Percentiles rank a stretch among this genome's conserved stretches.
These are phyloP conservation scores for Yamadazyma sp. DNA, from an alignment of 1,139 yeast species.

Conservation along the genomic window DNA sequence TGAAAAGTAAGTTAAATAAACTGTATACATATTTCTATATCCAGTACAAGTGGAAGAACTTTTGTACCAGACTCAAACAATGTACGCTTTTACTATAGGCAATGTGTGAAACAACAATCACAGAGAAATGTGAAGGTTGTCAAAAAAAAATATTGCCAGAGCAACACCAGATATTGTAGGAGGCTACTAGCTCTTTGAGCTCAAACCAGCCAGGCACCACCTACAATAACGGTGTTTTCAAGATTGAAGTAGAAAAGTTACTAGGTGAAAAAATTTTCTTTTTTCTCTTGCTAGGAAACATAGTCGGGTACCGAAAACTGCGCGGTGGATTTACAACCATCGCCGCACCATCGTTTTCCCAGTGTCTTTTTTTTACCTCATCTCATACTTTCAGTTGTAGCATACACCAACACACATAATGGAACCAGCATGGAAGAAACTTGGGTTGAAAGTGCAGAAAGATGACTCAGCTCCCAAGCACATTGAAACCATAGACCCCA, in stretches of 20 bases:
- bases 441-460: slow-evolving; percentile 63
- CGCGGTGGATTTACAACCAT: not conserved
- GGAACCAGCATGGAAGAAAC: slow-evolving; percentile 89
- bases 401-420: slow-evolving; percentile 4
- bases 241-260: not conserved
- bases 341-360: not conserved
- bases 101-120: slow-evolving; percentile 18
- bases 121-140: slow-evolving; percentile 9
- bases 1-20: slow-evolving; percentile 11
- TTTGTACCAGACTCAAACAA: slow-evolving; percentile 57
- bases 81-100: slow-evolving; percentile 31
- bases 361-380: slow-evolving; percentile 7
- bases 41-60: slow-evolving; percentile 37
- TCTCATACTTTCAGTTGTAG: no score
- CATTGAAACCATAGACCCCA: slow-evolving; percentile 43
- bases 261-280: slow-evolving; percentile 1
- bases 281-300: not conserved
- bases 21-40: slow-evolving; percentile 57
- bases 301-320: not conserved
- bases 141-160: slow-evolving; percentile 16
- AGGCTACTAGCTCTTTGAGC: not conserved
- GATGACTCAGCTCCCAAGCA: slow-evolving; percentile 39
- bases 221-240: not conserved
- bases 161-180: not conserved
- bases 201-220: not conserved